Base-by-base conservation (phyloP, 129 eudicot species). In the Silybum marianum region DNA sequence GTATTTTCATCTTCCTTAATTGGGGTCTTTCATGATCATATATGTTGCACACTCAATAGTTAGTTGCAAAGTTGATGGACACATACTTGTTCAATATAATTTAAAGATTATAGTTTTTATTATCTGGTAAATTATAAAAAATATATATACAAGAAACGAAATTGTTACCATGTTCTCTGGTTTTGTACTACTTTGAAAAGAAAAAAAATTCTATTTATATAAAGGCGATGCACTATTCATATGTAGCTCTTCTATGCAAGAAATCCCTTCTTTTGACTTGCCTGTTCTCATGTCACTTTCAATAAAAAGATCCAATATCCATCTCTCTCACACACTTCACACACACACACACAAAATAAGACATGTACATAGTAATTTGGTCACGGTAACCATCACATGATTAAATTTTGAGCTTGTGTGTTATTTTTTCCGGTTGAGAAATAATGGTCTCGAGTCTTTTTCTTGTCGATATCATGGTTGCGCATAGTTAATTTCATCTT, bases 271-370 rank as follows among this genome's bases (percentile, higher is more conserved):
- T 83, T 83, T 83, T 71, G 74, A 77, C 82, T 83, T 77, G 60
- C 78, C 79, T 83, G 22, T 58, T 23, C 60, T 65, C 69, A 78
- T 54, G 79, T 83, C 86, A 72, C 74, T 78, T 83, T 83, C 86
- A 83, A 79, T 78, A 83, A 78, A 83, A 83, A 83, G 83, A 44
- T 78, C 34, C 75, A 71, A 71, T 70, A 58, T 69, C 58, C 69
- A 44, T 71, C 65, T 74, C 74, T 74, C 68, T 19, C 44, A 48
- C 74, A 26, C 68, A 40, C 44, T 46, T 46, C 18, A 79, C 48
- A 80, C 83, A 77, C 30, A 26, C 77, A 42, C 19, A 44, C 21
- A 71, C 10, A 30, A 28, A 7, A 48, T n/a, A 63, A 9, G 58
- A 66, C 75, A 34, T 34, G 34, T 38, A 54, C 69, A 39, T 66